phyloP scores from a whole-genome alignment of 768 basidiomycete species.

The Cyclocybe aegerita region DNA sequence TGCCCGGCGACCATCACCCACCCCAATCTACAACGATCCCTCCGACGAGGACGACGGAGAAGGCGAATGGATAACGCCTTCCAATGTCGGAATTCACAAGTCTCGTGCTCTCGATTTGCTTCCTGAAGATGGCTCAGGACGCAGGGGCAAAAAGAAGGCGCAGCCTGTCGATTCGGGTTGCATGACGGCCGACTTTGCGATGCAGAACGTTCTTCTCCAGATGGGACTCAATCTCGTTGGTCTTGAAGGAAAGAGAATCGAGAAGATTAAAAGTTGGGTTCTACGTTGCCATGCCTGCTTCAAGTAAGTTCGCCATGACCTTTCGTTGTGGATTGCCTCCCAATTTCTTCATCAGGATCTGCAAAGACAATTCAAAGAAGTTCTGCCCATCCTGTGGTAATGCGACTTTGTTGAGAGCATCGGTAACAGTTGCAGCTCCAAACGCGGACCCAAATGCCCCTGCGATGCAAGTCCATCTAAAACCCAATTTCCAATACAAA shows the following conservation, averaged over 20 bases:
- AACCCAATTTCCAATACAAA: constrained; percentile 93
- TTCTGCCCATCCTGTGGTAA: constrained; percentile 99
- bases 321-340: constrained; percentile 1
- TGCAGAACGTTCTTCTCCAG: constrained; percentile 96
- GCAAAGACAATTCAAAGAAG: constrained; percentile 91
- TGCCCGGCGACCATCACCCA: constrained; percentile 19
- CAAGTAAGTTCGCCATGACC: constrained; percentile 66
- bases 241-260: constrained; percentile 86
- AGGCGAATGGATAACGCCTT: constrained; percentile 97
- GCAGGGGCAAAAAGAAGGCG: constrained; percentile 36
- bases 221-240: constrained; percentile 91
- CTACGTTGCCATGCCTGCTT: constrained; percentile 97
- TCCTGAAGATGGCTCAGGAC: constrained; percentile 47
- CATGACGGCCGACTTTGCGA: constrained; percentile 98
- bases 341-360: constrained; percentile 57
- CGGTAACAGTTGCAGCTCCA: constrained; percentile 80
- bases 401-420: constrained; percentile 84
- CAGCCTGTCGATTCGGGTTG: constrained; percentile 69
- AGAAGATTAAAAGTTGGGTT: constrained; percentile 93
- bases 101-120: constrained; percentile 83
- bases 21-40: constrained; percentile 69
- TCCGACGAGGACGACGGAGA: constrained; percentile 80
- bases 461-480: constrained; percentile 86
- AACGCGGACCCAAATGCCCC: constrained; percentile 60
- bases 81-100: constrained; percentile 83